These are phyloP conservation scores for Cicer yamashitae DNA, from an alignment of 306 rosid species.

Conservation along the genomic window DNA sequence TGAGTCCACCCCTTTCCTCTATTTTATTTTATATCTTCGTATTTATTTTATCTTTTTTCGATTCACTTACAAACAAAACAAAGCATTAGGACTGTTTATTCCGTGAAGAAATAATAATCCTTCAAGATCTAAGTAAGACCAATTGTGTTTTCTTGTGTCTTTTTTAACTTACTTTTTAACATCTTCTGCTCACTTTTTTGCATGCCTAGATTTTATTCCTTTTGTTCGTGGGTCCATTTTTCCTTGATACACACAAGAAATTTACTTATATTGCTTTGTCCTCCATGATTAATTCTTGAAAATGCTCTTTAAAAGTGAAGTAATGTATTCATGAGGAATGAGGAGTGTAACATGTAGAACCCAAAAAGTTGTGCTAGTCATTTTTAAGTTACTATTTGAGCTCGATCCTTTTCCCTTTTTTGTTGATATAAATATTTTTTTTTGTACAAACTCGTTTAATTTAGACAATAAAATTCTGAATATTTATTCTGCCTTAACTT, in stretches of 20 bases:
- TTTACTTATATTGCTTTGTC: background rate
- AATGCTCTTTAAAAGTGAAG: conserved; percentile 5
- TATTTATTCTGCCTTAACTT: too few relatives aligned
- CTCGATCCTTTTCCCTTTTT: background rate
- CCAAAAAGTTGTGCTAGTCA: background rate
- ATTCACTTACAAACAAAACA: conserved; percentile 10
- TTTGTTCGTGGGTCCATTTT: conserved; percentile 29
- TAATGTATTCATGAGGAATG: background rate
- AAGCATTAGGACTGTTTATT: conserved; percentile 29
- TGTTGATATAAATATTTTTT: background rate
- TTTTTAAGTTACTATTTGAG: background rate
- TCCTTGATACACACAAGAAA: background rate
- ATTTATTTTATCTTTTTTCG: background rate
- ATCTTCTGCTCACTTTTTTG: conserved; percentile 33
- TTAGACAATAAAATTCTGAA: too few relatives aligned
- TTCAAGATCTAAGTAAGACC: conserved; percentile 36
- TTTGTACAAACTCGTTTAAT: background rate
- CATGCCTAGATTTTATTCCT: conserved; percentile 48
- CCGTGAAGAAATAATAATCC: conserved; percentile 51
- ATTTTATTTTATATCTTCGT: background rate
- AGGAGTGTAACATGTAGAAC: background rate
- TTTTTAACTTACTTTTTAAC: background rate
- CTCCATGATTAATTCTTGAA: conserved; percentile 28
- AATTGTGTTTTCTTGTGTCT: conserved; percentile 23
- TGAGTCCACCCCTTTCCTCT: background rate